Evolutionary conservation across 106 monocot species (phyloP).

Genomic region (Phalaenopsis equestris): DNA sequence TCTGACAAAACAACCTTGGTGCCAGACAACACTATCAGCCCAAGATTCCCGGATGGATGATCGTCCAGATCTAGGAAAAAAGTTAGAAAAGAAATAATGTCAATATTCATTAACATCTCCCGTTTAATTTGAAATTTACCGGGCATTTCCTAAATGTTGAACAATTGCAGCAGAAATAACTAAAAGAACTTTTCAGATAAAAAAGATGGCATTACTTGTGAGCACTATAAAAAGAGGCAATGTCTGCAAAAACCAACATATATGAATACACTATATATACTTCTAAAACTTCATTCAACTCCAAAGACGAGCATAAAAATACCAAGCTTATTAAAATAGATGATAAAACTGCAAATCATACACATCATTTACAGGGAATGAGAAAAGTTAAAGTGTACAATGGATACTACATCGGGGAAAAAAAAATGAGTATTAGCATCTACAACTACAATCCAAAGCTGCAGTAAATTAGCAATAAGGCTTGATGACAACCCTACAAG

Average conservation of each 20-base stretch:
- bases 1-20: conserved; percentile 50
- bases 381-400: neutral
- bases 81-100: conserved; percentile 1
- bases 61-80: conserved; percentile 75
- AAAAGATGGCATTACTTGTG: neutral
- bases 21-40: conserved; percentile 84
- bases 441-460: neutral
- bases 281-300: neutral
- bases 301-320: neutral
- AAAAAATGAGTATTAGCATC: neutral
- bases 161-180: too few relatives aligned
- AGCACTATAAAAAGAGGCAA: neutral
- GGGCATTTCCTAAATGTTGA: neutral
- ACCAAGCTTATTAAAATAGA: neutral
- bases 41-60: conserved; percentile 58
- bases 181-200: too few relatives aligned
- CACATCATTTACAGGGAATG: neutral
- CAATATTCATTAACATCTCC: neutral
- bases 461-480: neutral
- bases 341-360: neutral
- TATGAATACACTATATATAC: neutral
- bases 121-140: neutral
- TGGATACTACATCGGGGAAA: neutral
- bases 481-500: too few relatives aligned
- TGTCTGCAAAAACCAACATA: neutral